Conservation (phyloP, 163 green algal genomes). For the Scenedesmus sp. region DNA sequence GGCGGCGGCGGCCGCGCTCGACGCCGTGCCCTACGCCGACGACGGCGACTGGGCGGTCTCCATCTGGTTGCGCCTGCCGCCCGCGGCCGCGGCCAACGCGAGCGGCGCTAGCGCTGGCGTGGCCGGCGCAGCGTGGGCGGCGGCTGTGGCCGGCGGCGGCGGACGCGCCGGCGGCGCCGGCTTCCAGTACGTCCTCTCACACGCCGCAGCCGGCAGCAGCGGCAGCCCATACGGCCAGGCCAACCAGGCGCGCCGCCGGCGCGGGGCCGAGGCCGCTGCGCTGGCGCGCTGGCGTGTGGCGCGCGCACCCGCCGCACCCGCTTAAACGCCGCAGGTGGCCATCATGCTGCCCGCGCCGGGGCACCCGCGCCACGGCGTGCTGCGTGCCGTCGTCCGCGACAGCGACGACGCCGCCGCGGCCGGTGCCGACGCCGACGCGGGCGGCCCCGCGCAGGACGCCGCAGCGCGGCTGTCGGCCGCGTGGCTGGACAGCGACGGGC, state of each 20-base stretch:
- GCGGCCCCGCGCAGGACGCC: neutral
- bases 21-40: constrained; percentile 16
- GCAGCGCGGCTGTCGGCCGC: neutral
- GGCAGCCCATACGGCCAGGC: constrained; percentile 11
- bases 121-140: too few species aligned
- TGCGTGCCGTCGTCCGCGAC: constrained; percentile 16
- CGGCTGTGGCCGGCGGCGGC: too few species aligned
- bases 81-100: neutral
- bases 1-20: constrained; percentile 6
- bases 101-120: too few species aligned
- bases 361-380: constrained; percentile 25
- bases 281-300: neutral
- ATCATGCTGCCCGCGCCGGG: constrained; percentile 16
- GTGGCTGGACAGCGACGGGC: constrained; percentile 28
- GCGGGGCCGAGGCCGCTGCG: neutral
- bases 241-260: neutral
- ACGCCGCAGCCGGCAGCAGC: constrained; percentile 6
- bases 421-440: neutral
- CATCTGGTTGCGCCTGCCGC: constrained; percentile 28
- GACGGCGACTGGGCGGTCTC: constrained; percentile 6
- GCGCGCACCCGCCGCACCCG: neutral
- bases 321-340: constrained; percentile 14
- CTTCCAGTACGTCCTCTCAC: constrained; percentile 23
- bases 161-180: too few species aligned
- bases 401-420: constrained; percentile 1